A percentile compares a stretch with the other conserved stretches of the same genome.
phyloP scores from a whole-genome alignment of 306 rosid genomes.

The Vigna mungo region DNA sequence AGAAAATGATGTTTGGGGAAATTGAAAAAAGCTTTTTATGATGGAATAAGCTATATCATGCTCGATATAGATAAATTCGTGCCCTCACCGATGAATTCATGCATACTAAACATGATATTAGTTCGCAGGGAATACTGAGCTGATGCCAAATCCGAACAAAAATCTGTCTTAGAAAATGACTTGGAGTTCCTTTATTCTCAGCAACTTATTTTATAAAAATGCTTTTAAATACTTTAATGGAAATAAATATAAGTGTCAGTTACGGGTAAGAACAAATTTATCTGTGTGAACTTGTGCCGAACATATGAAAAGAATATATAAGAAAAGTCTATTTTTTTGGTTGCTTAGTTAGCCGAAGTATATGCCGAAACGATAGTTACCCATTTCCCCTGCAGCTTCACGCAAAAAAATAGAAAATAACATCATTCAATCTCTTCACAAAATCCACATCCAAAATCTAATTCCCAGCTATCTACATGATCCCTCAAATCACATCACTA shows the following conservation, averaged over 20 bases:
- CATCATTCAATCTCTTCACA: not conserved
- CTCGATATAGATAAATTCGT: not conserved
- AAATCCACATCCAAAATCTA: conserved; percentile 28
- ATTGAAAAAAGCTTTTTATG: not conserved
- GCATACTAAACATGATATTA: not conserved
- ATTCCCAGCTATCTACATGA: conserved; percentile 29
- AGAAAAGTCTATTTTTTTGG: not conserved
- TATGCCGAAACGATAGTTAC: not conserved
- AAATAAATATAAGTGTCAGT: not conserved
- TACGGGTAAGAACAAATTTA: not conserved
- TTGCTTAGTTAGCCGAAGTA: not conserved
- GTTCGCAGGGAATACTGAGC: not conserved
- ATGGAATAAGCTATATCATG: not conserved
- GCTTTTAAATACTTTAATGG: too few species aligned
- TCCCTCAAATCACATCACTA: conserved; percentile 27
- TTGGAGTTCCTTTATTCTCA: too few species aligned
- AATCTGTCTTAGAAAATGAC: not conserved
- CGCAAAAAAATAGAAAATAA: conserved; percentile 21
- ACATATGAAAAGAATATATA: not conserved
- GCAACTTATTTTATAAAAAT: too few species aligned
- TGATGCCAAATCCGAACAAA: not conserved
- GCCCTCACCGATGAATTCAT: not conserved
- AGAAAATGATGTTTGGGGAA: not conserved
- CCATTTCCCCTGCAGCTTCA: conserved; percentile 35
- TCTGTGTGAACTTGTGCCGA: not conserved